phyloP scores from a whole-genome alignment of 805 yeast species.

The Candida maesae region DNA sequence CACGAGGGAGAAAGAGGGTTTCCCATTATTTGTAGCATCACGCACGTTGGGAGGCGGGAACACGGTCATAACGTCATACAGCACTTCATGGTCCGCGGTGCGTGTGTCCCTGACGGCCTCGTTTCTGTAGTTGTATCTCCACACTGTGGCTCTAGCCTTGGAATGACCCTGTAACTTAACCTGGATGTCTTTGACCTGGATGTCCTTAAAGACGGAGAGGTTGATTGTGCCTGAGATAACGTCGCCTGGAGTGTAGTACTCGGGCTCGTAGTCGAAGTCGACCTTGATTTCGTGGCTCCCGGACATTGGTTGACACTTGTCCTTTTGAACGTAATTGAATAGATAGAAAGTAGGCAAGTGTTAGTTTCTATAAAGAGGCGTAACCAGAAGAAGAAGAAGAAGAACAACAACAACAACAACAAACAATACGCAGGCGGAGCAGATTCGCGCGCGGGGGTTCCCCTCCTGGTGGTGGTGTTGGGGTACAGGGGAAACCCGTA shows the following conservation, averaged over 20 bases:
- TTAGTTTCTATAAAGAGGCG: too few species aligned
- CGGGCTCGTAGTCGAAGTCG: conserved; percentile 6
- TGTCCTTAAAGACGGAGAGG: conserved; percentile 25
- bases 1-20: conserved; percentile 18
- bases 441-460: too few species aligned
- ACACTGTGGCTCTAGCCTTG: conserved; percentile 33
- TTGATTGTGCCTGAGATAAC: conserved; percentile 16
- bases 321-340: too few species aligned
- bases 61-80: conserved; percentile 46
- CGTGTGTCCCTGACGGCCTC: conserved; percentile 5
- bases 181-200: conserved; percentile 43
- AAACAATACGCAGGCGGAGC: too few species aligned
- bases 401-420: too few species aligned
- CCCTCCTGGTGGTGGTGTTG: too few species aligned
- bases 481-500: too few species aligned
- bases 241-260: conserved; percentile 17
- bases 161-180: conserved; percentile 52
- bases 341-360: too few species aligned
- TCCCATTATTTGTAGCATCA: conserved; percentile 36
- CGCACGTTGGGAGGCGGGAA: conserved; percentile 51
- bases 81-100: conserved; percentile 35
- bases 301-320: too few species aligned
- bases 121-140: conserved; percentile 6
- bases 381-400: too few species aligned
- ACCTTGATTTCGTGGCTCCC: conserved; percentile 8